Percentiles rank a stretch among this genome's conserved stretches.
phyloP scores from a whole-genome alignment of 176 grass and related monocot genomes.

The Oryza glumipatula region DNA sequence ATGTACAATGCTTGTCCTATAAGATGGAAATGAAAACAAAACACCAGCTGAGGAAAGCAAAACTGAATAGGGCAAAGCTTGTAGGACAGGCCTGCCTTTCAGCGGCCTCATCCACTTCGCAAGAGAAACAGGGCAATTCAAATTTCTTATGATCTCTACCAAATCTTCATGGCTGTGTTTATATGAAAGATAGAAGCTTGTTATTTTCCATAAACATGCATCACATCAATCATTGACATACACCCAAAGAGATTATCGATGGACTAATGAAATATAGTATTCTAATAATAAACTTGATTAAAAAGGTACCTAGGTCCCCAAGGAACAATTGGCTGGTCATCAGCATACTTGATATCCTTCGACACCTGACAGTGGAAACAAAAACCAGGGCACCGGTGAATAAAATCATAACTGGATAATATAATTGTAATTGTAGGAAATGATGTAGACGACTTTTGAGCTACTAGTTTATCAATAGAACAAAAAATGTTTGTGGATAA shows the following conservation, averaged over 20 bases:
- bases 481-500: neutral
- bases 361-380: conserved; percentile 61
- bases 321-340: conserved; percentile 81
- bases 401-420: conserved; percentile 6
- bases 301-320: conserved; percentile 84
- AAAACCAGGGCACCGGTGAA: conserved; percentile 8
- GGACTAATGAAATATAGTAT: conserved; percentile 3
- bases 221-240: conserved; percentile 5
- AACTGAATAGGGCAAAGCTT: conserved; percentile 17
- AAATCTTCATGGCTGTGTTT: neutral
- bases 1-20: neutral
- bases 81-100: neutral
- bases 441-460: conserved; percentile 17
- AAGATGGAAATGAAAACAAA: conserved; percentile 20
- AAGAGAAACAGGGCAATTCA: neutral
- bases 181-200: conserved; percentile 18
- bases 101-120: neutral
- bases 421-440: neutral
- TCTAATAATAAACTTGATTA: conserved; percentile 18
- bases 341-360: conserved; percentile 95
- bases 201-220: conserved; percentile 16
- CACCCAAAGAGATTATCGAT: neutral
- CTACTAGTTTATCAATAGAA: neutral
- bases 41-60: neutral
- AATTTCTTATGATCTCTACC: neutral